phyloP scores from a whole-genome alignment of 73 alveolate species.

The Durusdinium trenchii region DNA sequence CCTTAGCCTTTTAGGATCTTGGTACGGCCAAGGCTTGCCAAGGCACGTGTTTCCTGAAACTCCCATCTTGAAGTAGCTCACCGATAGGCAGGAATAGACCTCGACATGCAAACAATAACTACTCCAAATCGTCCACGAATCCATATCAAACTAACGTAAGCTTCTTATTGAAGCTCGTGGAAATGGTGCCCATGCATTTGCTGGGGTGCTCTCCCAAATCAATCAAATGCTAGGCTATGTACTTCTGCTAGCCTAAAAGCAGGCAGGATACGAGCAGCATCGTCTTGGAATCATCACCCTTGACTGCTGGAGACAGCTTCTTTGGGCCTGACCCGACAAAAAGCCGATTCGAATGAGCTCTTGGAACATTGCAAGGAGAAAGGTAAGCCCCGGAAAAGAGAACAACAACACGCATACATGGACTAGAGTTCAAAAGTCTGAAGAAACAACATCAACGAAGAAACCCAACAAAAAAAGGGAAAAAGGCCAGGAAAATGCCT shows the following conservation, averaged over 20 bases:
- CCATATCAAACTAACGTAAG: neutral
- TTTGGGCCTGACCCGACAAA: neutral
- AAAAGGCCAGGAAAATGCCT: no score
- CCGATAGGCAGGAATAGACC: slow-evolving; percentile 45
- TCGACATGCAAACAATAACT: neutral
- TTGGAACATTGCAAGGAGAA: no score
- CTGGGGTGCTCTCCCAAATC: neutral
- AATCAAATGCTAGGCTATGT: neutral
- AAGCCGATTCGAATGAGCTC: neutral
- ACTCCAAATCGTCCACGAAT: neutral
- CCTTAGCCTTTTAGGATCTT: neutral
- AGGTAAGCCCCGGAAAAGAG: no score
- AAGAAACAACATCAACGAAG: no score
- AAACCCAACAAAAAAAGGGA: no score
- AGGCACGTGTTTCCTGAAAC: slow-evolving; percentile 45
- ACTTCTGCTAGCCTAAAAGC: no score
- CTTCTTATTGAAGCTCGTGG: neutral
- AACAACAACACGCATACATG: no score
- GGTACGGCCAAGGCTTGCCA: neutral
- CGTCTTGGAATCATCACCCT: slow-evolving; percentile 10
- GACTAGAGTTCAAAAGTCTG: no score
- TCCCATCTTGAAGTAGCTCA: slow-evolving; percentile 67
- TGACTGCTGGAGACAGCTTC: neutral
- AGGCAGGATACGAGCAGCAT: slow-evolving; percentile 32
- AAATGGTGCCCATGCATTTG: neutral